phyloP scores from a whole-genome alignment of 495 filamentous ascomycete species.

The Hypoxylon fuscum region DNA sequence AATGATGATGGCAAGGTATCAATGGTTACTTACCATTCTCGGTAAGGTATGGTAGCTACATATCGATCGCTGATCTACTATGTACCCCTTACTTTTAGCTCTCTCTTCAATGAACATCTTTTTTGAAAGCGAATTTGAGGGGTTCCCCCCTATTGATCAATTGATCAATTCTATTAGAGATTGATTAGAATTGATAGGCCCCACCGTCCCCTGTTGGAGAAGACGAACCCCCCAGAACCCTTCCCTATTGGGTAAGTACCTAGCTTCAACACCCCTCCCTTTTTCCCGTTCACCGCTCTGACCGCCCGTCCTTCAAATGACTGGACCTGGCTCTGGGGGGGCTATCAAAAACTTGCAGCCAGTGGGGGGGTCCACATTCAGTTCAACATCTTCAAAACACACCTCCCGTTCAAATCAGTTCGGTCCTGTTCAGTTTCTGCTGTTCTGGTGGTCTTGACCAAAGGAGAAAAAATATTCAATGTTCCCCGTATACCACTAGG shows the following conservation, averaged over 20 bases:
- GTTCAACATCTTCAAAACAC: conserved; percentile 40
- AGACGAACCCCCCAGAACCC: neutral
- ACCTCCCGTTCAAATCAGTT: conserved; percentile 3
- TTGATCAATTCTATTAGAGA: neutral
- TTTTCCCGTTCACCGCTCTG: conserved; percentile 40
- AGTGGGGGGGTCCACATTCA: conserved; percentile 31
- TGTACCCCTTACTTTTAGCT: conserved; percentile 5
- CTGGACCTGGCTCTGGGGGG: neutral
- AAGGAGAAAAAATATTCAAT: no score
- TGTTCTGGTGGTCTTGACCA: conserved; percentile 18
- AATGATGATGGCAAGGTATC: neutral
- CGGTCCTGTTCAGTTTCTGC: no score
- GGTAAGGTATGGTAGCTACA: conserved; percentile 4
- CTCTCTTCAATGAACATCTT: neutral
- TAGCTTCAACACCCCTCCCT: conserved; percentile 25
- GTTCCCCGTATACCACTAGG: conserved; percentile 18
- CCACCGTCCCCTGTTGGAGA: conserved; percentile 26
- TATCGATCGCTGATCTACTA: conserved; percentile 31
- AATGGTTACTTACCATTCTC: conserved; percentile 14
- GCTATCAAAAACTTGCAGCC: conserved; percentile 34
- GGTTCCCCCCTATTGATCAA: neutral
- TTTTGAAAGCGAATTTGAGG: neutral
- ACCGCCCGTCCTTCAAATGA: conserved; percentile 23
- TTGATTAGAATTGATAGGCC: neutral
- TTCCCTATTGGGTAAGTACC: conserved; percentile 29